These are phyloP conservation scores for Pseudoscleropodium purum DNA, from an alignment of 225 moss, liverwort and hornwort genomes.

Conservation along the genomic window DNA sequence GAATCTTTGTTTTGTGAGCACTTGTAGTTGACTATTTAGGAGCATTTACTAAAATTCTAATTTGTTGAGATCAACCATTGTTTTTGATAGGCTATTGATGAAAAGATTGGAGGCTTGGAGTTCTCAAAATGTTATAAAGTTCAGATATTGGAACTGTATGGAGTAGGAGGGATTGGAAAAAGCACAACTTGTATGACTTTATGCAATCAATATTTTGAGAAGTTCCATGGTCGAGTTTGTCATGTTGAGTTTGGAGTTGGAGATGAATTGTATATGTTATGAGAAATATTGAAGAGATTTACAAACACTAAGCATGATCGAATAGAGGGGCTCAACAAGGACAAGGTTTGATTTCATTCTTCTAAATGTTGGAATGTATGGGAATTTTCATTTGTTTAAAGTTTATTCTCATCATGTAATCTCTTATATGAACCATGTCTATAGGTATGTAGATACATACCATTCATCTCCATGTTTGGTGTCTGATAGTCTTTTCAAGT, in stretches of 20 bases:
- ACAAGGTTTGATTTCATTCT: not conserved
- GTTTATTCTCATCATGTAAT: too few relatives aligned
- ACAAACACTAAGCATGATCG: not conserved
- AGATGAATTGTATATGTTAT: not conserved
- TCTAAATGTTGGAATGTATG: too few relatives aligned
- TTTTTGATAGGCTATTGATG: not conserved
- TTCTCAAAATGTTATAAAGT: not conserved
- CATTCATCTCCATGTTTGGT: too few relatives aligned
- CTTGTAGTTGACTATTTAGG: not conserved
- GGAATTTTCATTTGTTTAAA: not conserved
- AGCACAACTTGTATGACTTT: not conserved
- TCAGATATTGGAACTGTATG: not conserved
- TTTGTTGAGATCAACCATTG: accelerated
- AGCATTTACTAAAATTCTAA: not conserved
- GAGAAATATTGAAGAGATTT: not conserved
- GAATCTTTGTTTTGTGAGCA: not conserved
- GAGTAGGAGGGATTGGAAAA: not conserved
- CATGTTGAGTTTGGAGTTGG: not conserved
- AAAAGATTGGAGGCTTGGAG: not conserved
- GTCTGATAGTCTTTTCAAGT: too few relatives aligned
- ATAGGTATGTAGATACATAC: too few relatives aligned
- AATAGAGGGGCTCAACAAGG: not conserved
- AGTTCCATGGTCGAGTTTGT: not conserved
- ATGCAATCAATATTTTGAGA: not conserved
- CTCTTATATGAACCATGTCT: too few relatives aligned